A percentile compares a stretch with the other conserved stretches of the same genome.
These are phyloP conservation scores for Trichoderma gamsii DNA, from an alignment of 495 filamentous ascomycete species.

Conservation along the genomic window DNA sequence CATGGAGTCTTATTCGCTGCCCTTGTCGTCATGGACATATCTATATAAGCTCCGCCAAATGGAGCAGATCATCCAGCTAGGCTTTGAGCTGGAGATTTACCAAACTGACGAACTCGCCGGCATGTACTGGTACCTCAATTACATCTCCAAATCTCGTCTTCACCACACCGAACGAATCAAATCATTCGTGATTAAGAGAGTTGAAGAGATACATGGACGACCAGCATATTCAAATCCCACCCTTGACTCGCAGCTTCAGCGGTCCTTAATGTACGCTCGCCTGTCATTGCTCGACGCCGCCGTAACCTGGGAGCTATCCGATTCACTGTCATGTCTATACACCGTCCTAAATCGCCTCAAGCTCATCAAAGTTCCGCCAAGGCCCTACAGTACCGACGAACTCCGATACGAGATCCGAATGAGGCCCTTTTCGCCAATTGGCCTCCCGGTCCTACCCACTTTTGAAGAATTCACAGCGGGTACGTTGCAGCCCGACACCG, in stretches of 20 bases:
- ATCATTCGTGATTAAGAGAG: slow-evolving; percentile 45
- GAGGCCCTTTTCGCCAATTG: slow-evolving; percentile 73
- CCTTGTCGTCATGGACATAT: slow-evolving; percentile 83
- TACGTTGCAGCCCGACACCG: slow-evolving; percentile 32
- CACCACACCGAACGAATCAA: slow-evolving; percentile 66
- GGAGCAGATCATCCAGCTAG: slow-evolving; percentile 82
- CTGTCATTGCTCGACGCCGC: slow-evolving; percentile 59
- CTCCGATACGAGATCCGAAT: slow-evolving; percentile 83
- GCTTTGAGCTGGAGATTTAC: slow-evolving; percentile 93
- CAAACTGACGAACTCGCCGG: slow-evolving; percentile 75
- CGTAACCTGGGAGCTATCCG: slow-evolving; percentile 63
- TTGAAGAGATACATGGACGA: slow-evolving; percentile 26
- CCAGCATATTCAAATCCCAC: slow-evolving; percentile 22
- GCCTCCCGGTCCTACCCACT: slow-evolving; percentile 62
- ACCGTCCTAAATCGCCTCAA: slow-evolving; percentile 55
- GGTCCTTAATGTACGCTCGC: slow-evolving; percentile 53
- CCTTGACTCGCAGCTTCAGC: slow-evolving; percentile 43
- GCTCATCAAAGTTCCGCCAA: slow-evolving; percentile 51
- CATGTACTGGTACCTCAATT: slow-evolving; percentile 83
- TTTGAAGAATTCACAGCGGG: slow-evolving; percentile 52
- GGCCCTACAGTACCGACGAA: slow-evolving; percentile 63
- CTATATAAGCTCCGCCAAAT: slow-evolving; percentile 82
- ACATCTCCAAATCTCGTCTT: slow-evolving; percentile 48
- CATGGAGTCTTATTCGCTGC: slow-evolving; percentile 46
- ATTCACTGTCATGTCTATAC: slow-evolving; percentile 61